These are phyloP conservation scores for Sugiyamaella valdiviana DNA, from an alignment of 805 yeast species.

Conservation along the genomic window DNA sequence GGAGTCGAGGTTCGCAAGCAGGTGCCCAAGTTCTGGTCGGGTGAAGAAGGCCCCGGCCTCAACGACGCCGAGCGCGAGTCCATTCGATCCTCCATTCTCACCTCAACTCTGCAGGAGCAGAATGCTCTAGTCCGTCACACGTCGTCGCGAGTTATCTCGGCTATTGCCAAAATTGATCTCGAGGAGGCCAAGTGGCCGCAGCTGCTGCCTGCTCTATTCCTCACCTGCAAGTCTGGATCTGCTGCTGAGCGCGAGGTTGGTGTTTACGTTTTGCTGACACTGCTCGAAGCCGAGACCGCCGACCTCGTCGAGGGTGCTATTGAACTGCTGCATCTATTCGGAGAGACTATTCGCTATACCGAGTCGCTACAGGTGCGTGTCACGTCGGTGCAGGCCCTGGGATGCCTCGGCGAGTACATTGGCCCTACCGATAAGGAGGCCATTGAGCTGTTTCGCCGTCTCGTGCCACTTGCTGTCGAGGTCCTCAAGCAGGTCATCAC, in stretches of 20 bases:
- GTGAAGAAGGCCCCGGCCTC: slow-evolving; percentile 24
- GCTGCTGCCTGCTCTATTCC: slow-evolving; percentile 63
- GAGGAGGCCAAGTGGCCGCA: slow-evolving; percentile 67
- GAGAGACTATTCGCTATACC: slow-evolving; percentile 54
- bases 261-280: slow-evolving; percentile 66
- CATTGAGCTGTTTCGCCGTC: slow-evolving; percentile 48
- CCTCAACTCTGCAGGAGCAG: slow-evolving; percentile 60
- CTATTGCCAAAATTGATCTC: slow-evolving; percentile 74
- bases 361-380: slow-evolving; percentile 70
- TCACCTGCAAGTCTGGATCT: slow-evolving; percentile 53
- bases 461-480: slow-evolving; percentile 74
- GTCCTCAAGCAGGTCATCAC: slow-evolving; percentile 70
- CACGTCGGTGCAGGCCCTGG: slow-evolving; percentile 75
- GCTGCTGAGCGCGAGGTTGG: slow-evolving; percentile 73
- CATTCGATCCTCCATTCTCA: slow-evolving; percentile 63
- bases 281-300: slow-evolving; percentile 64
- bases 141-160: slow-evolving; percentile 80
- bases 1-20: slow-evolving; percentile 93
- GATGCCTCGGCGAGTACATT: slow-evolving; percentile 38
- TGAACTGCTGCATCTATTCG: slow-evolving; percentile 67
- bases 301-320: slow-evolving; percentile 57
- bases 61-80: slow-evolving; percentile 47
- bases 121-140: slow-evolving; percentile 74
- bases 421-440: slow-evolving; percentile 51
- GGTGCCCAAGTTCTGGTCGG: slow-evolving; percentile 62